Evolutionary conservation across 1,284 basidiomycete species (phyloP).

Genomic region (Boletus albobrunnescens): DNA sequence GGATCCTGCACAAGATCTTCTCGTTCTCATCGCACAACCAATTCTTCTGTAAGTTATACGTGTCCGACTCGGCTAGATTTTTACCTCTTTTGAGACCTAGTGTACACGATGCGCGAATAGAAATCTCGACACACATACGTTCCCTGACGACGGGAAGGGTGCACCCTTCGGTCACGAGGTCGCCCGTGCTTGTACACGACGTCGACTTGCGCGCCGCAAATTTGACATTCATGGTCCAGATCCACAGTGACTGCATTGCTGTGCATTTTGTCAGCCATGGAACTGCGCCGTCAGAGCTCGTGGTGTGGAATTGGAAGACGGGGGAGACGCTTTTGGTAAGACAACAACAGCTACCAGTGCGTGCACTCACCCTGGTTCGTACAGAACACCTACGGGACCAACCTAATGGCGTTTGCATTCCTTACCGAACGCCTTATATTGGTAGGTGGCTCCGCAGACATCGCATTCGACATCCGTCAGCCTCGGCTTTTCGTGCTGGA

Average conservation of each 20-base stretch:
- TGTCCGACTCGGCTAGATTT: not conserved
- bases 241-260: slow-evolving; percentile 46
- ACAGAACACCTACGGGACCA: slow-evolving; percentile 35
- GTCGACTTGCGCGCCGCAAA: slow-evolving; percentile 20
- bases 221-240: slow-evolving; percentile 44
- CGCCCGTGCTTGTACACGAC: slow-evolving; percentile 35
- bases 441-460: slow-evolving; percentile 26
- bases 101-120: slow-evolving; percentile 14
- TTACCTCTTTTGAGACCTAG: slow-evolving; percentile 16
- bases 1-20: slow-evolving; percentile 59
- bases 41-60: slow-evolving; percentile 25
- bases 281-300: slow-evolving; percentile 40
- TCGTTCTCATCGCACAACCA: slow-evolving; percentile 47
- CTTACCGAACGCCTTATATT: slow-evolving; percentile 42
- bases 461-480: slow-evolving; percentile 8
- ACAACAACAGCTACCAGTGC: not conserved
- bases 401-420: slow-evolving; percentile 45
- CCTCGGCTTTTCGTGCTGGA: slow-evolving; percentile 34
- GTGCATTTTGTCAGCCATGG: slow-evolving; percentile 39
- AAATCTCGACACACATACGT: slow-evolving; percentile 40
- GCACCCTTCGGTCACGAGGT: slow-evolving; percentile 42
- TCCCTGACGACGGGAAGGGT: slow-evolving; percentile 44
- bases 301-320: slow-evolving; percentile 64
- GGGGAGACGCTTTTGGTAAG: slow-evolving; percentile 45
- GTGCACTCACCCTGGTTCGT: slow-evolving; percentile 7